phyloP scores from a whole-genome alignment of 2,329 filamentous ascomycete genomes.

The Trichoderma sp. region DNA sequence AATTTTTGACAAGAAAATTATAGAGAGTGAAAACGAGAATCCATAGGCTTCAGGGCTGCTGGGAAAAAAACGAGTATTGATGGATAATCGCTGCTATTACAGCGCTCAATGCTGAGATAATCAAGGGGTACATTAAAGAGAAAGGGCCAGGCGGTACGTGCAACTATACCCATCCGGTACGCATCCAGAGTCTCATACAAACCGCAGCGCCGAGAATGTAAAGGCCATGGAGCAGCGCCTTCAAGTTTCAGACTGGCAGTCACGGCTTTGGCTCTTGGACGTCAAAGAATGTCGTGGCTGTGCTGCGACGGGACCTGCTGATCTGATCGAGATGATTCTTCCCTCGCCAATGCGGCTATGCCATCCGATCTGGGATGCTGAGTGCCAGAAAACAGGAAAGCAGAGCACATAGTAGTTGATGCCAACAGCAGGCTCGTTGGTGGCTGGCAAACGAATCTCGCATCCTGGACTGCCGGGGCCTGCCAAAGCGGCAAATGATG shows the following conservation, averaged over 20 bases:
- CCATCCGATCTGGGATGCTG: background rate
- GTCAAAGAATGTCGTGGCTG: background rate
- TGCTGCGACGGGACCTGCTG: background rate
- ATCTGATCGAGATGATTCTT: background rate
- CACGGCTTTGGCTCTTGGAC: background rate
- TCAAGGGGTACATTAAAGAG: background rate
- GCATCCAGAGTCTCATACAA: background rate
- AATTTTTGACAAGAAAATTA: background rate
- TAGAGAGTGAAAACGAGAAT: background rate
- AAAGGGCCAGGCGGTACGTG: background rate
- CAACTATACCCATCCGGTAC: too few species aligned
- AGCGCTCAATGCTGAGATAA: background rate
- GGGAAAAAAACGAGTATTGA: too few species aligned
- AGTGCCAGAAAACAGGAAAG: background rate
- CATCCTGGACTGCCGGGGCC: background rate
- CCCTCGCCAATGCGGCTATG: background rate
- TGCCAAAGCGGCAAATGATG: conserved; percentile 7
- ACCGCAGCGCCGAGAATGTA: background rate
- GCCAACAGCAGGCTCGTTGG: background rate
- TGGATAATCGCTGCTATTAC: background rate
- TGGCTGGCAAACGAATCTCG: background rate
- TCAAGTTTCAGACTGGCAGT: background rate
- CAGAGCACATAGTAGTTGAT: background rate
- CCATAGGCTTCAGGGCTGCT: background rate
- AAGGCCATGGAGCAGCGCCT: background rate